Evolutionary conservation across 306 rosid genomes (phyloP), one percentile per base, ranked within the genome.

Genomic region (Gillenia trifoliata): DNA sequence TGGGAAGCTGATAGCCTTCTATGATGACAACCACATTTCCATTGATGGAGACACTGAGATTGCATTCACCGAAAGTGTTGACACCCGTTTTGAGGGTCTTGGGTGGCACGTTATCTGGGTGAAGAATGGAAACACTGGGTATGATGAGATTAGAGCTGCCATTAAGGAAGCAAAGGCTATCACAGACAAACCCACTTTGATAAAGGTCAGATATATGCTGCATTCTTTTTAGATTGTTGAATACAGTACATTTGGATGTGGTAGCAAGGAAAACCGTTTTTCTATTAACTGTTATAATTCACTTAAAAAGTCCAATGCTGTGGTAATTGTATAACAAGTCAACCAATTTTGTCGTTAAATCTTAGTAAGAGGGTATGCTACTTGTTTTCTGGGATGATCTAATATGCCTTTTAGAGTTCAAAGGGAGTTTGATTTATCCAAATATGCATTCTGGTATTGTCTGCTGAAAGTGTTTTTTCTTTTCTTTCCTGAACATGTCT

Each of bases 71-170:
- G 99, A 95, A 93, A 83, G 70, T 78, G 99, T 90, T 60, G 96
- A 86, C 34, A 83, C 68, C 49, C 98, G 99, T 75, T 95, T 87
- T 65, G 98, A 95, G 88, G 98, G 82, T 69, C 99, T 95, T 72
- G 99, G 99, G 23, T 95, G 99, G 99, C 97, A 95, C 26, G 91
- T 95, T 75, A 86, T 95, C 75, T 95, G 98, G 98, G 99, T 95
- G 68, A 89, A 92, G 97, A 92, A 95, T 74, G 99, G 99, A 75
- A 95, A 95, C 87, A 87, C 81, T 25, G 98, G 97, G 33, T 95
- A 85, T 75, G 97, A 95, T 85, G 98, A 92, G 8, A 92, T 95
- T 64, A 96, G 99, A 33, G 99, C 96, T 66, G 99, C 99, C 73
- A 90, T 95, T 74, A 85, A 90, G 85, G 97, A 95, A 83, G 99